Base-by-base conservation (phyloP, 202 grass and related monocot species). In the Dendrocalamus latiflorus region DNA sequence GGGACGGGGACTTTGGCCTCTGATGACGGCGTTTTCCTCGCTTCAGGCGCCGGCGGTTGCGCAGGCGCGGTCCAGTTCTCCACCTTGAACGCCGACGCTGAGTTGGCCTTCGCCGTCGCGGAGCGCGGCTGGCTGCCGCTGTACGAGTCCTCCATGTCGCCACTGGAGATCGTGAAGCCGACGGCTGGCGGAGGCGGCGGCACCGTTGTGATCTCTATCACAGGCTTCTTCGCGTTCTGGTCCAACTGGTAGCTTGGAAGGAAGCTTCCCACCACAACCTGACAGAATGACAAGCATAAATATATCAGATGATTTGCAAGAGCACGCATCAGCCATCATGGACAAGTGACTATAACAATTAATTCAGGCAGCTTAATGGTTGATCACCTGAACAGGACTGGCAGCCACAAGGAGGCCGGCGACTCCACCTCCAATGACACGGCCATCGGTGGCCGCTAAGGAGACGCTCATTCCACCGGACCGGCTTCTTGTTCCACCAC, bases 391-490 rank as follows among this genome's bases (percentile, higher is more conserved):
- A 71, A 94, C 89, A 2, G 92, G 92, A 44, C 92, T 86, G 3
- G 92, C 87, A 4, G 92, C 92, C 44, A 94, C 89, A 16, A 92
- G 89, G 83, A 92, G 89, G 45, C 92, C 92, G 6, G 92, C 89
- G 20, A 94, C 87, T 25, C 89, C 89, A 9, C 92, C 92, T 38
- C 89, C 92, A 2, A 94, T 89, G 47, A 94, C 92, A 9, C 92
- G 92, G n/a, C 92, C 92, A 33, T 94, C 84, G 18, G 89, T 77
- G 18, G 89, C 86, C 7, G 89, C 87, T 0, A 94, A 82, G 1
- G 92, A 92, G 49, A 94, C 87, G 75, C 92, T 94, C 92, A 94
- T 94, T 22, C 92, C 92, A 10, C 92, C 92, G 2, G 87, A 85
- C 28, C 92, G 87, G 83, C 87, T 91, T 86, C 92, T 89, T 17